Conservation (phyloP, 306 rosid species). For the Casuarina equisetifolia region DNA sequence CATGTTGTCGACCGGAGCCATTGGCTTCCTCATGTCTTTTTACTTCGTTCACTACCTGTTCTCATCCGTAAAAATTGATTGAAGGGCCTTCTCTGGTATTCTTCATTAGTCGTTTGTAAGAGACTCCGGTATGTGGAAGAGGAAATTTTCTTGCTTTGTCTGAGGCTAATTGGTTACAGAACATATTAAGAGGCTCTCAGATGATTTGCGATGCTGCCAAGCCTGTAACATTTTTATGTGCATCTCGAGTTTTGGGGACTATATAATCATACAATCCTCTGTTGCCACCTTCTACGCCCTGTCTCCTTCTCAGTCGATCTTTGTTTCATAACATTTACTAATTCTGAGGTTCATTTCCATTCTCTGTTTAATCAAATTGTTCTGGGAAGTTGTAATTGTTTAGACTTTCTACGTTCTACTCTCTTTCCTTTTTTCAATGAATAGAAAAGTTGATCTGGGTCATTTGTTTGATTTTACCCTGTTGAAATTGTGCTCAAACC, state of each 20-base stretch:
- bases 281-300: not conserved
- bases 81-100: conserved; percentile 30
- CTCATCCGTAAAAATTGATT: conserved; percentile 93
- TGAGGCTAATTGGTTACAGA: conserved; percentile 36
- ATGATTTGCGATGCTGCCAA: conserved; percentile 27
- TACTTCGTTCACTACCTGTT: conserved; percentile 94
- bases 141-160: conserved; percentile 37
- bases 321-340: conserved; percentile 14
- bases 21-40: conserved; percentile 85
- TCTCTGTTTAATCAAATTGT: conserved; percentile 32
- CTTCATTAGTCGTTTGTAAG: conserved; percentile 36
- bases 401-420: conserved; percentile 24
- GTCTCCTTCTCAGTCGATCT: conserved; percentile 16
- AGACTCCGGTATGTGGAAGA: conserved; percentile 29
- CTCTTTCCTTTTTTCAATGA: conserved; percentile 28
- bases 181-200: conserved; percentile 32
- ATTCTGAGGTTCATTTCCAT: conserved; percentile 32
- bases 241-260: conserved; percentile 11
- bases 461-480: conserved; percentile 14
- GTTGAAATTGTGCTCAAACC: not conserved
- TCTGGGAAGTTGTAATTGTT: conserved; percentile 47
- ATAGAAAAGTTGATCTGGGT: conserved; percentile 30
- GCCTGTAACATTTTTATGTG: conserved; percentile 14
- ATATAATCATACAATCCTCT: conserved; percentile 25
- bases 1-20: conserved; percentile 88